Conservation (phyloP, 345 rosid species). For the Capsella bursapastoris region DNA sequence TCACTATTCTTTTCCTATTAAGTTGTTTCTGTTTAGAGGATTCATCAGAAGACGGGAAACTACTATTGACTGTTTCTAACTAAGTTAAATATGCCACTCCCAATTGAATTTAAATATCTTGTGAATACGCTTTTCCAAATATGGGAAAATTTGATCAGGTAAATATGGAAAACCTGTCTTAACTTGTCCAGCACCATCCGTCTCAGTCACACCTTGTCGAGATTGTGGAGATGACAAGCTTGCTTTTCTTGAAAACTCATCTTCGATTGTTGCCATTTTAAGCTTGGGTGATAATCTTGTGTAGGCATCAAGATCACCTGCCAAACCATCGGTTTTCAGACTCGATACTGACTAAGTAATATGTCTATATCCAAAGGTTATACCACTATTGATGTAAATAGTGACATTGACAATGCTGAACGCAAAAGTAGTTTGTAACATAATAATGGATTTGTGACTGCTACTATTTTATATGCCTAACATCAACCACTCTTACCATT, state of each 20-base stretch:
- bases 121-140: not conserved
- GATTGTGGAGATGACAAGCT: conserved; percentile 48
- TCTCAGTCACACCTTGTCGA: conserved; percentile 53
- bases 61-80: conserved; percentile 18
- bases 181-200: conserved; percentile 61
- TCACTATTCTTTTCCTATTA: not conserved
- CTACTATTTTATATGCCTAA: conserved; percentile 11
- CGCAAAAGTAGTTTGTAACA: conserved; percentile 14
- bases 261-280: conserved; percentile 72
- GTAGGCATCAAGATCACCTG: conserved; percentile 88
- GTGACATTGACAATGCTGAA: conserved; percentile 31
- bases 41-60: not conserved
- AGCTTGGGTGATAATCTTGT: conserved; percentile 74
- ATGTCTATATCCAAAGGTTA: not conserved
- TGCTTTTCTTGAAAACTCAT: conserved; percentile 53
- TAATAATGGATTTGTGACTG: too few species aligned
- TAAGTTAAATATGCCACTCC: conserved; percentile 6
- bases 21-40: not conserved
- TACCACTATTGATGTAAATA: not conserved
- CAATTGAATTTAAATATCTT: conserved; percentile 1
- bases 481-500: conserved; percentile 57
- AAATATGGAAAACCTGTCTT: conserved; percentile 69
- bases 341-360: conserved; percentile 8
- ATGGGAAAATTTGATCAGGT: not conserved
- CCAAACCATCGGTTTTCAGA: conserved; percentile 29